Conservation (phyloP, 306 rosid genomes). For the Canavalia gladiata region DNA sequence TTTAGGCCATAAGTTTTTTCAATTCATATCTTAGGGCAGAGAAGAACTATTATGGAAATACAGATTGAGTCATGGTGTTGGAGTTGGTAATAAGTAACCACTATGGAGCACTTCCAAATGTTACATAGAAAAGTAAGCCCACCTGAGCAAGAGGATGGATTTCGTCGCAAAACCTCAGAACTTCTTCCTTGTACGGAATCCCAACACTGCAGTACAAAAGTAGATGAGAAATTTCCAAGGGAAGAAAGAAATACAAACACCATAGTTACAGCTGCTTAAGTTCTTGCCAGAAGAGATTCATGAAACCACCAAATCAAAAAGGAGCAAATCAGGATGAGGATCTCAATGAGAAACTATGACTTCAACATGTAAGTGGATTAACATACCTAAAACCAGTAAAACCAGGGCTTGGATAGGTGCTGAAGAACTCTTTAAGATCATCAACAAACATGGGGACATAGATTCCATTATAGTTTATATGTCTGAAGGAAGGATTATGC, state of each 20-base stretch:
- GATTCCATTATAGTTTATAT: constrained; percentile 53
- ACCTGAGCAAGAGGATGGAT: constrained; percentile 64
- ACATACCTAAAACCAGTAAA: constrained; percentile 61
- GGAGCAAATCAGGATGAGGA: constrained; percentile 9
- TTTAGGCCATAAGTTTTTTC: not conserved
- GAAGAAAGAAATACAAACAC: not conserved
- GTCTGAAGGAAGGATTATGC: constrained; percentile 62
- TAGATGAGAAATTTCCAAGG: constrained; percentile 1
- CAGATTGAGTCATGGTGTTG: not conserved
- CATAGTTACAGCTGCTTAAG: not conserved
- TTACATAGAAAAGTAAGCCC: not conserved
- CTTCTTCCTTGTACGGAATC: constrained; percentile 65
- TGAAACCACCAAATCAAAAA: not conserved
- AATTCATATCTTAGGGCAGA: not conserved
- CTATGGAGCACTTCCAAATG: not conserved
- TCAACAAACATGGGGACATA: constrained; percentile 66
- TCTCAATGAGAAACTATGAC: not conserved
- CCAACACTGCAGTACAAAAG: constrained; percentile 57
- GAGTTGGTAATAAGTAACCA: not conserved
- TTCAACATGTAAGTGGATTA: not conserved
- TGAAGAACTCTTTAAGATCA: constrained; percentile 59
- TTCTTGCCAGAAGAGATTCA: constrained; percentile 10
- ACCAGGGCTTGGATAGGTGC: constrained; percentile 47
- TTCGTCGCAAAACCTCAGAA: constrained; percentile 56
- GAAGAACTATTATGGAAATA: not conserved